phyloP scores from a whole-genome alignment of 2,329 filamentous ascomycete species.

The Aschersonia sp. region DNA sequence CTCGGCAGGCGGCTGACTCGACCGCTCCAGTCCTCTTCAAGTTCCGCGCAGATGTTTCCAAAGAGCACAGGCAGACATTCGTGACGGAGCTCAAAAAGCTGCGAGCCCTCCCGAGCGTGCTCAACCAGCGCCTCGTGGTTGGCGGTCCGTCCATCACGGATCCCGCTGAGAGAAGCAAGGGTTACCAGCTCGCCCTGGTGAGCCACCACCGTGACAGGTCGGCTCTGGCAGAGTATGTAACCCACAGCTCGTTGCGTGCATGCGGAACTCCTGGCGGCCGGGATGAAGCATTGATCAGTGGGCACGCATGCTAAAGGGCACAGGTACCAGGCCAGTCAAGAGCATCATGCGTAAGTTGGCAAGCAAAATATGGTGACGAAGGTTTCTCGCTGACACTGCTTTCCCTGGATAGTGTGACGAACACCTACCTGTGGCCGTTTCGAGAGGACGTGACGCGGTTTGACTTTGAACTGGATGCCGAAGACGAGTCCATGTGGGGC shows the following conservation, averaged over 20 bases:
- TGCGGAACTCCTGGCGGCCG: too few species aligned
- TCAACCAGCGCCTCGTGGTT: too few species aligned
- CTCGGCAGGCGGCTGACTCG: too few species aligned
- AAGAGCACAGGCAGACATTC: too few species aligned
- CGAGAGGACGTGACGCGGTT: constrained; percentile 37
- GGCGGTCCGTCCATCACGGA: too few species aligned
- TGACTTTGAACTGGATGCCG: constrained; percentile 34
- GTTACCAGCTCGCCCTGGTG: constrained; percentile 20
- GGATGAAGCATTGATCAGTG: too few species aligned
- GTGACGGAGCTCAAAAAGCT: too few species aligned
- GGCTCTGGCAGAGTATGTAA: constrained; percentile 19
- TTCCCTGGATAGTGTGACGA: constrained; percentile 24
- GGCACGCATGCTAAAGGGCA: constrained; percentile 7
- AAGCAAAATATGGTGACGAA: not conserved
- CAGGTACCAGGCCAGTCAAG: constrained; percentile 33
- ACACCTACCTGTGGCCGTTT: constrained; percentile 34
- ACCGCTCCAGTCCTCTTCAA: too few species aligned
- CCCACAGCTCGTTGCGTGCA: too few species aligned
- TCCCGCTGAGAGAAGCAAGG: too few species aligned
- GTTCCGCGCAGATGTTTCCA: too few species aligned
- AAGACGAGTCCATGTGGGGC: constrained; percentile 14
- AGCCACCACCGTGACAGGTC: constrained; percentile 32
- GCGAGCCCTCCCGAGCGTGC: too few species aligned
- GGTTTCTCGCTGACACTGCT: not conserved
- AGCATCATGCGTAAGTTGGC: constrained; percentile 29